Base-by-base conservation (phyloP, 2,329 filamentous ascomycete species). In the Alternaria triticina region DNA sequence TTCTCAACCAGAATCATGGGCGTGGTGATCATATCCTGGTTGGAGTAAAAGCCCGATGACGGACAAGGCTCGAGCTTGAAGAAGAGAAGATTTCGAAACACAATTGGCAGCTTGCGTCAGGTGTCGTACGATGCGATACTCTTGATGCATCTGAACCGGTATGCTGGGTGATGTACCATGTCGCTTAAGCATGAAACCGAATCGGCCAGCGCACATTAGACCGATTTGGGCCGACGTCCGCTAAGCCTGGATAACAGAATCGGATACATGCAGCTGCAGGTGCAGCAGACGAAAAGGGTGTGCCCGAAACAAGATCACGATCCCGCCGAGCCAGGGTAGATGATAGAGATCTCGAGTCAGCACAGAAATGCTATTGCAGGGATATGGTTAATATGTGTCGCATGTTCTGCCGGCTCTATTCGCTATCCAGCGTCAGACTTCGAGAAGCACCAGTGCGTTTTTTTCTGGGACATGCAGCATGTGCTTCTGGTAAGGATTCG, bases 61-160 rank as follows among this genome's bases (percentile, higher is more conserved):
- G 46, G 59, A 49, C 45, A 25, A 47, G 33, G 45, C 52, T 40
- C 57, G 27, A 61, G 44, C 59, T 44, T 12, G 46, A 52, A 62
- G 45, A 50, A 47, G 40, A 20, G 33, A 20, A 44, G 55, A 67
- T 57, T 54, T 51, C 62, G 55, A 65, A 63, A 67, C 67, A 61
- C 57, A 58, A 28, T 30, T 56, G 56, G 40, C 47, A 54, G 55
- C 49, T 55, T 58, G 58, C 57, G 43, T 59, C 44, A 45, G 65
- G 55, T 45, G 55, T 69, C 65, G 65, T 69, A 69, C 67, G 67
- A 67, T 65, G 43, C 55, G 55, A 57, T 65, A 54, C 55, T 57
- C 46, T 59, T 54, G 59, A 64, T 65, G 65, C 45, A 69, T 55
- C 60, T 51, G 59, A 62, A 56, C 62, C 62, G 47, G 50, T 23